A percentile compares a stretch with the other conserved stretches of the same genome.
Evolutionary conservation across 1,284 basidiomycete genomes (phyloP).

Genomic region (Pisolithus thermaeus): DNA sequence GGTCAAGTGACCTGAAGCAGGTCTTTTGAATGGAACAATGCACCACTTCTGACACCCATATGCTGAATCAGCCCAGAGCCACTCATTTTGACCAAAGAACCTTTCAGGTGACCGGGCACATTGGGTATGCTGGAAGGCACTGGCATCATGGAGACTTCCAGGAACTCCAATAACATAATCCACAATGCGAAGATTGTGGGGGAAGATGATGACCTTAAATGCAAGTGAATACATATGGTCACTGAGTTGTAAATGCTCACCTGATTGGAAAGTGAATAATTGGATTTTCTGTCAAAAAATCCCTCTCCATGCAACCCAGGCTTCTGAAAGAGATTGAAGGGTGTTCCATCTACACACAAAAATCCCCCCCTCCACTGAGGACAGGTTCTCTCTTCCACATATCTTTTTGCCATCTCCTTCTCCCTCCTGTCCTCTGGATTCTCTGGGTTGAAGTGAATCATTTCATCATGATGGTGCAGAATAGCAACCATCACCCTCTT

Average conservation of each 20-base stretch:
- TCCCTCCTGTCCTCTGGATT: not conserved
- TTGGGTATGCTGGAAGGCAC: not conserved
- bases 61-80: slow-evolving; percentile 1
- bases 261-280: slow-evolving; percentile 10
- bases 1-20: too few species aligned
- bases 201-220: not conserved
- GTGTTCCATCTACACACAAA: slow-evolving; percentile 1
- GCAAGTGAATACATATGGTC: not conserved
- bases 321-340: slow-evolving; percentile 5
- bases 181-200: not conserved
- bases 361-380: not conserved
- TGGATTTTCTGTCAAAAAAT: slow-evolving; percentile 7
- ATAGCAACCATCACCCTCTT: slow-evolving; percentile 3
- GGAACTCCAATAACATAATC: not conserved
- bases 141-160: not conserved
- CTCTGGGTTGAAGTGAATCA: not conserved
- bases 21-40: too few species aligned
- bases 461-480: not conserved
- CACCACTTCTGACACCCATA: not conserved
- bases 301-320: slow-evolving; percentile 2
- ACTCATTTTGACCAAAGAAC: not conserved
- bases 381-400: not conserved
- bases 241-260: not conserved
- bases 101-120: not conserved
- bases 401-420: not conserved